These are phyloP conservation scores for Trichosanthes truncata DNA, from an alignment of 306 rosid species.

Conservation along the genomic window DNA sequence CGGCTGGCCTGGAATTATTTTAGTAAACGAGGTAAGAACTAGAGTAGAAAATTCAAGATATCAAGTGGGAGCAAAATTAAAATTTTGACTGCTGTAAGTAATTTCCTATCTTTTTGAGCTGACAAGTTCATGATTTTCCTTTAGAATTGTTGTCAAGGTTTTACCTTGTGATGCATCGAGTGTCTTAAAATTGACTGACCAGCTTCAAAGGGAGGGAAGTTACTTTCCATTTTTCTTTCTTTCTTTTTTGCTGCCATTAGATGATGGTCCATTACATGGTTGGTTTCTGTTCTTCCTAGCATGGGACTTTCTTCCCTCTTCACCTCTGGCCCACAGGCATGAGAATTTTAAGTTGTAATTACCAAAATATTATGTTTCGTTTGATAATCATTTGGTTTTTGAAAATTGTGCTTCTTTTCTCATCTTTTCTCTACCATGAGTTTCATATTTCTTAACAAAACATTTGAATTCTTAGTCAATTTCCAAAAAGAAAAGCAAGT, in stretches of 20 bases:
- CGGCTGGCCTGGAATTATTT: constrained; percentile 44
- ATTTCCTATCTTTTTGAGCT: not conserved
- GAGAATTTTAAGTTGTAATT: not conserved
- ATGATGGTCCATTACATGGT: not conserved
- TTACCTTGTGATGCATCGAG: not conserved
- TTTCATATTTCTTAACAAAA: too few relatives aligned
- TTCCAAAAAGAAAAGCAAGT: too few relatives aligned
- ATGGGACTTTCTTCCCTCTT: not conserved
- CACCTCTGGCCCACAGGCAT: not conserved
- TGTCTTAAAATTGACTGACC: not conserved
- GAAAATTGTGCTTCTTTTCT: too few relatives aligned
- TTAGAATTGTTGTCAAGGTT: not conserved
- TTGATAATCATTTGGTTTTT: too few relatives aligned
- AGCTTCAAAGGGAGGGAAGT: not conserved
- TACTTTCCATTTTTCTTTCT: not conserved
- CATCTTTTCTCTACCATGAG: too few relatives aligned
- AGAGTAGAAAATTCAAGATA: not conserved
- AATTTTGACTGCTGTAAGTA: not conserved
- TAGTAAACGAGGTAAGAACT: constrained; percentile 25
- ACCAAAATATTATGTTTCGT: not conserved
- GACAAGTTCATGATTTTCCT: not conserved
- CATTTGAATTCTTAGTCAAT: too few relatives aligned
- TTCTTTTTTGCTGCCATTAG: not conserved
- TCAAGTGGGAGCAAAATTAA: not conserved
- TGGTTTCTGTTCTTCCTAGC: not conserved